phyloP scores from a whole-genome alignment of 305 asterid species.

The Caryopteris hybrid region DNA sequence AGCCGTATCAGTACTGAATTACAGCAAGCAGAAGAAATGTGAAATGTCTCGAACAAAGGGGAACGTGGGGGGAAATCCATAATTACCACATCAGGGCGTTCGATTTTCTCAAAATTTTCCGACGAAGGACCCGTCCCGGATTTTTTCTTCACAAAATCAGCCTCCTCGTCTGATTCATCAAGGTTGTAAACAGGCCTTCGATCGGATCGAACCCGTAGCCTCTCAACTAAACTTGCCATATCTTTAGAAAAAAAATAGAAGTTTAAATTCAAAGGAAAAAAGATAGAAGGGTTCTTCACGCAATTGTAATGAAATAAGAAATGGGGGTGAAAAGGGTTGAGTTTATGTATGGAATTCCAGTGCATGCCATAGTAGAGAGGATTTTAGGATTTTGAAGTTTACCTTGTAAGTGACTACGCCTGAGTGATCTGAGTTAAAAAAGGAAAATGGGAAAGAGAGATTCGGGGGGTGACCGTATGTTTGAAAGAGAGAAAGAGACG shows the following conservation, averaged over 20 bases:
- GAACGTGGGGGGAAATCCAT: background rate
- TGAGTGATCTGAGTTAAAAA: background rate
- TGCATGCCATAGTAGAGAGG: constrained; percentile 11
- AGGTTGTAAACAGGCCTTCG: constrained; percentile 70
- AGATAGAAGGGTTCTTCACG: background rate
- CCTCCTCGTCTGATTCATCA: constrained; percentile 91
- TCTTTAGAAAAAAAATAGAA: constrained; percentile 14
- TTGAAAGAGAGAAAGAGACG: background rate
- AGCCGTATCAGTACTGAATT: background rate
- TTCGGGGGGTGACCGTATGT: background rate
- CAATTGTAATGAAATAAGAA: constrained; percentile 3
- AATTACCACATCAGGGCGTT: constrained; percentile 70
- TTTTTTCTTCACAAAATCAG: constrained; percentile 46
- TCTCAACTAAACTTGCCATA: constrained; percentile 93
- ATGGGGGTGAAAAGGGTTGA: constrained; percentile 11
- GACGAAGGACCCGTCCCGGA: constrained; percentile 43
- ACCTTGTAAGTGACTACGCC: constrained; percentile 19
- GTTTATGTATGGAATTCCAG: background rate
- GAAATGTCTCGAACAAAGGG: background rate
- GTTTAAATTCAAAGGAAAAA: background rate
- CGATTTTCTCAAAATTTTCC: constrained; percentile 52
- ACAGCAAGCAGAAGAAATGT: background rate
- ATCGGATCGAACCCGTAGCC: constrained; percentile 89
- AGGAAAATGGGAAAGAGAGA: background rate
- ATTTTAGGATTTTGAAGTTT: background rate